Base-by-base conservation (phyloP, 2,329 filamentous ascomycete genomes). In the Cladosporium phlei region DNA sequence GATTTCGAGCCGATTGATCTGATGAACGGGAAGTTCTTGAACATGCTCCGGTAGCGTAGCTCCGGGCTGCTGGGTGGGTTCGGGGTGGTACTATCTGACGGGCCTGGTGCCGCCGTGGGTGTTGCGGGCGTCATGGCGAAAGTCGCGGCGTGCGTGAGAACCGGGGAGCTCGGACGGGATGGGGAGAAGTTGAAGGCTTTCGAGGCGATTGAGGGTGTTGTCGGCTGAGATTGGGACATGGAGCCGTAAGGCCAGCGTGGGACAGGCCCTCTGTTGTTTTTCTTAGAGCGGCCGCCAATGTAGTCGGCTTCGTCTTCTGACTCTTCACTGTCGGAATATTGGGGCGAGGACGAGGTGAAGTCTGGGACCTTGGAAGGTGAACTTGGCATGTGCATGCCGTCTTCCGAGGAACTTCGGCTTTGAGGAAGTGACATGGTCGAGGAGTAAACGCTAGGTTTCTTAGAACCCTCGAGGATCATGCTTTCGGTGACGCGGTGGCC, bases 21-120 rank as follows among this genome's bases (percentile, higher is more conserved):
- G 16, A 35, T 29, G 17, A 20, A 19, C 10, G 20, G 12, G 9
- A 33, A 39, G 20, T 47, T 48, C 7, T 47, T 33, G 48, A 72
- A 71, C 0, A 72, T 53, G 4, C 59, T 59, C 55, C 70, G 70
- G 49, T 72, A 73, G 4, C 61, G 60, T 1, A 61, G 49, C 46
- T 70, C 68, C 2, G 68, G 66, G 1, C 63, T 63, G 51, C 66
- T 70, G 1, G 66, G 48, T 30, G 47, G 27, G 12, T 22, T 32
- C 12, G 47, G 12, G 19, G 35, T 20, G 12, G 28, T 29, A 1
- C 34, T 27, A 5, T 32, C 30, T 22, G 40, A 25, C 14, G 48
- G 17, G 16, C 37, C 47, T n/a, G 32, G 28, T 6, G 50, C 42
- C n/a, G 39, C 33, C 4, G 39, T 20, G 8, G 42, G 42, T 9